These are phyloP conservation scores for Dentipellis fragilis DNA, from an alignment of 768 basidiomycete genomes.

Conservation along the genomic window DNA sequence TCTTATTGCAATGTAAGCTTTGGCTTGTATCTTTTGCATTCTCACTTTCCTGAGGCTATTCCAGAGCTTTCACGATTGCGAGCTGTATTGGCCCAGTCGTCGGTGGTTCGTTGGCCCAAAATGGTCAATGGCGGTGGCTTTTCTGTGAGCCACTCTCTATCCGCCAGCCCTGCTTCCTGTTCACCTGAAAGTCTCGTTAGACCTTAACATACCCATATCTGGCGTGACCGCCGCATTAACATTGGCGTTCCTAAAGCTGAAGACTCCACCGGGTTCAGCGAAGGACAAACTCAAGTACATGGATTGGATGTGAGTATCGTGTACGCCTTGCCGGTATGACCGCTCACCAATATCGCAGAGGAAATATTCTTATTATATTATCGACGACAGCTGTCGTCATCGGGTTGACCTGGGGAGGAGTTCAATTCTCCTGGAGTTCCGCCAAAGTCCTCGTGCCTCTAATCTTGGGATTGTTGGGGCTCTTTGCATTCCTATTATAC, in stretches of 20 bases:
- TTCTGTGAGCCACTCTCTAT: conserved; percentile 18
- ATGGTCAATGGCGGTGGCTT: conserved; percentile 19
- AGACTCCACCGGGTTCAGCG: conserved; percentile 13
- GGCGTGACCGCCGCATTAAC: conserved; percentile 16
- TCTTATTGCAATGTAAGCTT: conserved; percentile 18
- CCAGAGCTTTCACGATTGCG: conserved; percentile 11
- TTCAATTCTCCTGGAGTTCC: conserved; percentile 22
- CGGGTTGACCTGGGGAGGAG: conserved; percentile 22
- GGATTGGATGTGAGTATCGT: conserved; percentile 21
- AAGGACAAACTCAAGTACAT: conserved; percentile 16
- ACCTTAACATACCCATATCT: conserved; percentile 19
- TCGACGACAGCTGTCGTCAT: conserved; percentile 7
- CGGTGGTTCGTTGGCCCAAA: conserved; percentile 15
- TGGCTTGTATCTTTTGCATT: too few species aligned
- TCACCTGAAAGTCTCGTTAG: conserved; percentile 1
- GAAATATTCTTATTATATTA: conserved; percentile 13
- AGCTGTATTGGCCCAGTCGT: conserved; percentile 18
- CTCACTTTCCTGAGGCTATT: not conserved
- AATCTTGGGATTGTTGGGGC: conserved; percentile 18
- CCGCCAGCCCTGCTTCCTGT: too few species aligned
- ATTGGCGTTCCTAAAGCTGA: conserved; percentile 12
- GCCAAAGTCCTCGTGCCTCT: conserved; percentile 22
- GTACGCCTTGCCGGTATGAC: conserved; percentile 7
- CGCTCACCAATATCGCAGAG: conserved; percentile 3
- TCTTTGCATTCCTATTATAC: conserved; percentile 29